Base-by-base conservation (phyloP, 2,329 filamentous ascomycete species). In the Tolypocladium nubicola region DNA sequence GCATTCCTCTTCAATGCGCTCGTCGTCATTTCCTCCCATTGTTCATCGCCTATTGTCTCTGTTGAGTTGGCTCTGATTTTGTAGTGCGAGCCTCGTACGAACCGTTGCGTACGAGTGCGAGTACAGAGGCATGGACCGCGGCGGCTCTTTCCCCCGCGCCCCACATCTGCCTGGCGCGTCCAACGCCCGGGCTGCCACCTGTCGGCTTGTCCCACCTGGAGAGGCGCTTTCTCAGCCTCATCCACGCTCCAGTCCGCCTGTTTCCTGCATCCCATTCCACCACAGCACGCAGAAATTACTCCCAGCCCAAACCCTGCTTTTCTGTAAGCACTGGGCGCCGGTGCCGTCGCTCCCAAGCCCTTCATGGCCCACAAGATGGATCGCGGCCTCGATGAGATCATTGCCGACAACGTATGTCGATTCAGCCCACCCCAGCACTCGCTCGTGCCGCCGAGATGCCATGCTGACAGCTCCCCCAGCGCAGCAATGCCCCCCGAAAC, bases 321-420 rank as follows among this genome's bases (percentile, higher is more conserved):
- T 2, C 6, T 14, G 30, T 19, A 21, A 21, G 30, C 47, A 21
- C 30, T 9, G 30, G 47, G 35, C 47, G 30, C 47, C 47, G 47
- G 47, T 39, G 30, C 47, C 35, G 16, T 41, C 52, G 16, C 38
- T 38, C 33, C 39, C 21, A 53, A 43, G 52, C 38, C 33, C 58
- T 65, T 43, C 56, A 75, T 74, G 72, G 65, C 70, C 56, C 68
- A 70, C 60, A 76, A 74, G 60, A 79, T 82, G 76, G 78, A 80
- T 63, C 78, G 76, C 63, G 80, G 78, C 58, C 76, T 82, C 38
- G 79, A 82, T 67, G 79, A 82, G 67, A 81, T 82, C 65, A 79
- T 82, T 62, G 77, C 76, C 58, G 78, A 81, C 61, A 75, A 70
- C 67, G 75, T 77, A 67, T 55, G 68, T 61, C 49, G 54, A 43